Percentiles rank a stretch among this genome's conserved stretches.
Evolutionary conservation across 2,329 filamentous ascomycete genomes (phyloP).

Genomic region (Diaporthe citrichinensis): DNA sequence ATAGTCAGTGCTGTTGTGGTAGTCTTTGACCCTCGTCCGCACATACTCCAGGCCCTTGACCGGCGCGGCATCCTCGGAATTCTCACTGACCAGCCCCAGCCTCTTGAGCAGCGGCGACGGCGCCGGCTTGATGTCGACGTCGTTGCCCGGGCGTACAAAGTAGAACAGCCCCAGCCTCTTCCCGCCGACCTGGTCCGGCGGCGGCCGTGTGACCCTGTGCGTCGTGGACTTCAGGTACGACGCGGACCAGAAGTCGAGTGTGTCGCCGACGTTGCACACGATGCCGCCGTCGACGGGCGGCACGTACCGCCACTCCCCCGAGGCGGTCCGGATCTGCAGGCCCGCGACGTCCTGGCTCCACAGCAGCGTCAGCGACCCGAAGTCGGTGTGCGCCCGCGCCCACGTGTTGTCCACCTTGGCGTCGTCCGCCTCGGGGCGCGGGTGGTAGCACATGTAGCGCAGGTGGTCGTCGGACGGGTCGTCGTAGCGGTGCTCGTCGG

Average conservation of each 20-base stretch:
- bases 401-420: conserved; percentile 46
- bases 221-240: conserved; percentile 53
- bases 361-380: conserved; percentile 66
- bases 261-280: conserved; percentile 58
- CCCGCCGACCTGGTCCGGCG: conserved; percentile 51
- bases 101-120: conserved; percentile 49
- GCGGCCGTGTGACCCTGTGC: conserved; percentile 53
- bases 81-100: conserved; percentile 47
- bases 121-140: conserved; percentile 49
- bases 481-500: conserved; percentile 65
- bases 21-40: conserved; percentile 56
- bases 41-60: conserved; percentile 58
- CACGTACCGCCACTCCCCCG: conserved; percentile 60
- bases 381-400: conserved; percentile 61
- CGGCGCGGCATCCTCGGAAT: conserved; percentile 43
- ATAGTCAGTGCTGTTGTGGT: conserved; percentile 56
- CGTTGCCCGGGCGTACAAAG: conserved; percentile 53
- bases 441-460: conserved; percentile 68
- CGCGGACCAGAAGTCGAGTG: conserved; percentile 49
- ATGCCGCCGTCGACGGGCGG: conserved; percentile 59
- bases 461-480: conserved; percentile 67
- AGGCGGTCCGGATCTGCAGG: conserved; percentile 60
- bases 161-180: conserved; percentile 54
- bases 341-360: conserved; percentile 68
- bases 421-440: conserved; percentile 58